Evolutionary conservation across 768 basidiomycete species (phyloP).

Genomic region (Mycena capillaripes): DNA sequence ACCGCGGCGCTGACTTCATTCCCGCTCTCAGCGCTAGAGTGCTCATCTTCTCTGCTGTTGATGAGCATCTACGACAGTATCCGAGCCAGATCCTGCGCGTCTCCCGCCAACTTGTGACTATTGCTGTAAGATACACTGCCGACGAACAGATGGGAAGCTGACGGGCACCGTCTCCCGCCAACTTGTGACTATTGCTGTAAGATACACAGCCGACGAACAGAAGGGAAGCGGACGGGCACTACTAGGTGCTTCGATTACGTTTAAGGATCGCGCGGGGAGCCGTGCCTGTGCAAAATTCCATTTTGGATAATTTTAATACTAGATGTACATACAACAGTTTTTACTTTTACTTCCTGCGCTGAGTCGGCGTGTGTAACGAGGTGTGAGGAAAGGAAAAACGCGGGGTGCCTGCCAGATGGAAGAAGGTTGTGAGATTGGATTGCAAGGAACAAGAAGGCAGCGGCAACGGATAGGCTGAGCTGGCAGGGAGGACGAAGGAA

Average conservation of each 20-base stretch:
- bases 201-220: not conserved
- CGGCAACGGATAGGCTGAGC: not conserved
- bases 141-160: conserved; percentile 18
- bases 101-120: not conserved
- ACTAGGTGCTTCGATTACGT: not conserved
- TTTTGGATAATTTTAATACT: conserved; percentile 1
- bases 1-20: conserved; percentile 29
- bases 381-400: too few relatives aligned
- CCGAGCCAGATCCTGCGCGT: not conserved
- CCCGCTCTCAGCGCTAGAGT: conserved; percentile 20
- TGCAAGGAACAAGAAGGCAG: not conserved
- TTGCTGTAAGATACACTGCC: not conserved
- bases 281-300: conserved; percentile 11
- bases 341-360: conserved; percentile 22
- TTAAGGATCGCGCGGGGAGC: not conserved
- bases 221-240: conserved; percentile 9
- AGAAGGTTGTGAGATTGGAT: not conserved
- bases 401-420: conserved; percentile 12
- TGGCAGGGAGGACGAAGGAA: conserved; percentile 9
- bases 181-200: not conserved
- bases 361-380: conserved; percentile 2
- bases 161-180: not conserved
- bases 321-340: conserved; percentile 25
- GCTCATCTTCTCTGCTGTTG: not conserved
- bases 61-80: conserved; percentile 19